phyloP scores from a whole-genome alignment of 1,284 basidiomycete species.

The Laetiporus sulphureus region DNA sequence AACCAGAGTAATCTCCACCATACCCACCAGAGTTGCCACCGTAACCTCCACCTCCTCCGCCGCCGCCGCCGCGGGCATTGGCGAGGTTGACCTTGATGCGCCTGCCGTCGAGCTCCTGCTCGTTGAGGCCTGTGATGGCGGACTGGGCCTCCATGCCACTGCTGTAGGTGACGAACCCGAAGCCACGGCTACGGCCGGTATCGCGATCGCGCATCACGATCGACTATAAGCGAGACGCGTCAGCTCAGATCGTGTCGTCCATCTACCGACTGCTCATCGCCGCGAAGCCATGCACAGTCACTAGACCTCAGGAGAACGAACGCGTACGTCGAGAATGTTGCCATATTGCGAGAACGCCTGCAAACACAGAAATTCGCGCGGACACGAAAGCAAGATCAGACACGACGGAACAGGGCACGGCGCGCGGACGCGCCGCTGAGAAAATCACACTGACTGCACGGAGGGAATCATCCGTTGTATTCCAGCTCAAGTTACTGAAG shows the following conservation, averaged over 20 bases:
- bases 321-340: slow-evolving; percentile 72
- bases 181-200: slow-evolving; percentile 92
- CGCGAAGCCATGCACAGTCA: slow-evolving; percentile 1
- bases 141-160: slow-evolving; percentile 61
- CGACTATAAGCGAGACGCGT: slow-evolving; percentile 45
- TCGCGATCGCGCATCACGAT: slow-evolving; percentile 98
- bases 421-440: slow-evolving; percentile 22
- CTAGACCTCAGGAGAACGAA: slow-evolving; percentile 4
- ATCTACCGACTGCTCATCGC: slow-evolving; percentile 5
- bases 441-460: slow-evolving; percentile 69
- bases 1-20: slow-evolving; percentile 27
- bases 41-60: slow-evolving; percentile 40
- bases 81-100: slow-evolving; percentile 93
- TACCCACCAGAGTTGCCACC: background rate
- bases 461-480: slow-evolving; percentile 87
- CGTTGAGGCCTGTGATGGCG: slow-evolving; percentile 80
- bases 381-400: slow-evolving; percentile 24
- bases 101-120: slow-evolving; percentile 91
- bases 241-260: slow-evolving; percentile 8
- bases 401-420: slow-evolving; percentile 30
- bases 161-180: slow-evolving; percentile 89
- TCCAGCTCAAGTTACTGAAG: slow-evolving; percentile 87
- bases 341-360: slow-evolving; percentile 72
- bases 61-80: slow-evolving; percentile 68
- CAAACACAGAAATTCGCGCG: slow-evolving; percentile 19